phyloP scores from a whole-genome alignment of 225 moss, liverwort and hornwort species.

The Rhytidiadelphus loreus region DNA sequence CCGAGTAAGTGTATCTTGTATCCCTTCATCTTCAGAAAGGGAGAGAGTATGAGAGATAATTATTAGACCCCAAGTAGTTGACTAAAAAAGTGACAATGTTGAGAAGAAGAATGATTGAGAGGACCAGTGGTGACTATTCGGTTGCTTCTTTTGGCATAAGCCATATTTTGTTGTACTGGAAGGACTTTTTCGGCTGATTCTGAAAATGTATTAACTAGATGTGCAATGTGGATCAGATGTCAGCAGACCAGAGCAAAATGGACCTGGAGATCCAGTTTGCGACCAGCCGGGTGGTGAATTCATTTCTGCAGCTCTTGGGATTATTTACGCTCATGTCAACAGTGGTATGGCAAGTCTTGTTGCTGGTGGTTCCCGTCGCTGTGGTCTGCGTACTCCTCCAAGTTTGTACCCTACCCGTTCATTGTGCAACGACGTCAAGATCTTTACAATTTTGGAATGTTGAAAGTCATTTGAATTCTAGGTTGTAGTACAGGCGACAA shows the following conservation, averaged over 20 bases:
- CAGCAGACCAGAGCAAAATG: conserved; percentile 58
- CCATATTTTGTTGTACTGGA: neutral
- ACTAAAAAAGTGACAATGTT: neutral
- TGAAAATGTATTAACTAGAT: neutral
- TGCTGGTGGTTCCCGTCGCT: conserved; percentile 32
- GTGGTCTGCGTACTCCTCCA: conserved; percentile 30
- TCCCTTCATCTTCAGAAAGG: neutral
- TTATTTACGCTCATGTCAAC: conserved; percentile 43
- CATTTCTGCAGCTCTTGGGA: conserved; percentile 19
- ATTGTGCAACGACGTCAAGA: neutral
- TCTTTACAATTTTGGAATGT: neutral
- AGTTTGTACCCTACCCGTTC: conserved; percentile 5
- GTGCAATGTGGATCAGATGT: conserved; percentile 37
- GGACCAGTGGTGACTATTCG: neutral
- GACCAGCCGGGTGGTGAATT: conserved; percentile 12
- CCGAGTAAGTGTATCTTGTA: conserved; percentile 28
- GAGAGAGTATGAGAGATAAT: neutral
- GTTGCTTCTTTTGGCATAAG: neutral
- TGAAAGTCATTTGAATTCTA: neutral
- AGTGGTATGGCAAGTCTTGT: conserved; percentile 40
- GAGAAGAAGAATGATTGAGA: neutral
- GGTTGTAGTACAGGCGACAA: neutral
- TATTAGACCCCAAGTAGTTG: neutral
- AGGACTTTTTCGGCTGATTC: neutral
- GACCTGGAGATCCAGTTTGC: conserved; percentile 31